Conservation (phyloP, 225 moss, liverwort and hornwort species). For the Lunularia cruciata region DNA sequence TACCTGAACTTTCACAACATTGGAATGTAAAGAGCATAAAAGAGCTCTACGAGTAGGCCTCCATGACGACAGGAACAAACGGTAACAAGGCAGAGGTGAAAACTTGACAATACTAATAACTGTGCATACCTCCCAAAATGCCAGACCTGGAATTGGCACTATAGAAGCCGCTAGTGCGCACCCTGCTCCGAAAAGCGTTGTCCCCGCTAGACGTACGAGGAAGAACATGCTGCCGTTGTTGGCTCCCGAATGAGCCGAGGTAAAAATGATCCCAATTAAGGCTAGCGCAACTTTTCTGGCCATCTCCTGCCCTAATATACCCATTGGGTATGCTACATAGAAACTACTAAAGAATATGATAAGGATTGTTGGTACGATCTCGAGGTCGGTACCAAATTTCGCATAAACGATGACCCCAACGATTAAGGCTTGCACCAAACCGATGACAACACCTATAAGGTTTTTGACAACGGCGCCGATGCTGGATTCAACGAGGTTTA, state of each 20-base stretch:
- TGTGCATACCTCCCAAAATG: conserved; percentile 29
- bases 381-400: conserved; percentile 26
- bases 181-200: conserved; percentile 31
- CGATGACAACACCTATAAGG: conserved; percentile 27
- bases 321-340: conserved; percentile 21
- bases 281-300: conserved; percentile 38
- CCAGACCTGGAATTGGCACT: conserved; percentile 33
- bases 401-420: conserved; percentile 25
- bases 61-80: too few relatives aligned
- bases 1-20: background rate
- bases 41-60: too few relatives aligned
- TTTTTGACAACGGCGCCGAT: conserved; percentile 30
- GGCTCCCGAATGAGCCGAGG: conserved; percentile 36
- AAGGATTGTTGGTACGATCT: conserved; percentile 13
- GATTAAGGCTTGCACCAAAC: conserved; percentile 34
- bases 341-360: conserved; percentile 42
- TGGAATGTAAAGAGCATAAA: background rate
- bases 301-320: conserved; percentile 17
- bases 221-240: conserved; percentile 24
- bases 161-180: conserved; percentile 35
- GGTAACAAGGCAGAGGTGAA: too few relatives aligned
- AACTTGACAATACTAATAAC: too few relatives aligned
- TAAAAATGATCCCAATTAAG: conserved; percentile 33
- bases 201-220: conserved; percentile 24
- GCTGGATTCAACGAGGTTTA: conserved; percentile 38